These are phyloP conservation scores for Emiliania huxleyi DNA, from an alignment of 78 protist species.

Conservation along the genomic window DNA sequence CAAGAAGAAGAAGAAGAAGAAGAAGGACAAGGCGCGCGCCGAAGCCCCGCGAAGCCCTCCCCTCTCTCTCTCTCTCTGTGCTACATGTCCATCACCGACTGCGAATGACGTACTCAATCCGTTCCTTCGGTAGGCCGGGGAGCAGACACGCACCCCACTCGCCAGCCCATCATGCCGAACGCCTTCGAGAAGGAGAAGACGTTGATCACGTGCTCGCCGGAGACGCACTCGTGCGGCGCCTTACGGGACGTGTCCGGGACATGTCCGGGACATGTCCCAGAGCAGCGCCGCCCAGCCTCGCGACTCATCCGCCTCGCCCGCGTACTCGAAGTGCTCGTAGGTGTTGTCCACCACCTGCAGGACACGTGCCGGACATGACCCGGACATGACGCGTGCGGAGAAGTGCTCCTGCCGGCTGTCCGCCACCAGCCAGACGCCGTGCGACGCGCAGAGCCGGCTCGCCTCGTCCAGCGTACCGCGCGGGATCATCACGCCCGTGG, in stretches of 20 bases:
- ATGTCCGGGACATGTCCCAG: too few species aligned
- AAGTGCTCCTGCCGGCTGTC: constrained; percentile 20
- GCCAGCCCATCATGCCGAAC: constrained; percentile 42
- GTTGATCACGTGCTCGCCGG: neutral
- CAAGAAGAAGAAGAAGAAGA: too few species aligned
- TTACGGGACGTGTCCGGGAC: too few species aligned
- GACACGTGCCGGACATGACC: neutral
- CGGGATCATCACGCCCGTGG: constrained; percentile 1
- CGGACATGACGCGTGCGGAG: neutral
- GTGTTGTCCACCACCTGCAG: constrained; percentile 26
- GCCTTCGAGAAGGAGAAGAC: constrained; percentile 36
- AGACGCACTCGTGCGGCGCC: neutral
- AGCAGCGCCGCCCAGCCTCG: too few species aligned
- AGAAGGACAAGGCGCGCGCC: too few species aligned
- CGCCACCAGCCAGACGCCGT: constrained; percentile 13
- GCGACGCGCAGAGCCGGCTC: neutral
- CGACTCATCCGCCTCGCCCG: too few species aligned
- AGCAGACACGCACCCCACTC: too few species aligned
- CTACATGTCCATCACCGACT: too few species aligned
- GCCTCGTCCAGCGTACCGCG: neutral
- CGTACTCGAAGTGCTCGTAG: constrained; percentile 9
- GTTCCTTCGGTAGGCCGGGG: too few species aligned
- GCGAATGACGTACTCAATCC: too few species aligned
- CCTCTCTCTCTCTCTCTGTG: too few species aligned
- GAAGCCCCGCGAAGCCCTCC: too few species aligned